Evolutionary conservation across 2,329 filamentous ascomycete genomes (phyloP).

Genomic region (Verticillium albo-atrum): DNA sequence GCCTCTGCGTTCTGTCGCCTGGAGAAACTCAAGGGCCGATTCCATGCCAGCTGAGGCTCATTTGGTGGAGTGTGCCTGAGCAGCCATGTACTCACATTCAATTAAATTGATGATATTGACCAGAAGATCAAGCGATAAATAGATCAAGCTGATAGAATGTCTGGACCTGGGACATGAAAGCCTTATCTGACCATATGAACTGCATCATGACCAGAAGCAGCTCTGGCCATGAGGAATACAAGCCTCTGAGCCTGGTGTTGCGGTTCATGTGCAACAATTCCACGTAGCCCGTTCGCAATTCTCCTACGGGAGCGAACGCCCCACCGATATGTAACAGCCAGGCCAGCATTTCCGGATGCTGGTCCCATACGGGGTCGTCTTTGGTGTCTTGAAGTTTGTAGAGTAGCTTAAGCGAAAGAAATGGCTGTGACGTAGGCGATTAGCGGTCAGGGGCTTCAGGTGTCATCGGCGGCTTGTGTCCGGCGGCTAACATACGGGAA

Average conservation of each 20-base stretch:
- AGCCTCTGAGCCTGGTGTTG: slow-evolving; percentile 5
- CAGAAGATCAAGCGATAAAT: no score
- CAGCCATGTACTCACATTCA: no score
- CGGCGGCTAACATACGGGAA: slow-evolving; percentile 28
- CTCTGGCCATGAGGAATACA: slow-evolving; percentile 24
- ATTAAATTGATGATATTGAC: no score
- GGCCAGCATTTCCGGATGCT: slow-evolving; percentile 23
- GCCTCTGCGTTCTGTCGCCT: no score
- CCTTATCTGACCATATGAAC: slow-evolving; percentile 35
- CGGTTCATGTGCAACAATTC: slow-evolving; percentile 17
- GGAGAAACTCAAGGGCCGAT: no score
- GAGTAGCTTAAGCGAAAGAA: slow-evolving; percentile 26
- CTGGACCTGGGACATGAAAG: slow-evolving; percentile 23
- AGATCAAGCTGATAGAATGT: no score
- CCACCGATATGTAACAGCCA: slow-evolving; percentile 34
- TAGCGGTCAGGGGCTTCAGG: background rate
- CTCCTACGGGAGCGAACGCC: slow-evolving; percentile 25
- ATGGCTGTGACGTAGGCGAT: slow-evolving; percentile 16
- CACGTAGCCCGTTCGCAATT: slow-evolving; percentile 22
- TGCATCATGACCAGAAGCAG: slow-evolving; percentile 22
- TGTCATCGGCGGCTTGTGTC: background rate
- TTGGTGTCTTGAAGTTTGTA: slow-evolving; percentile 21
- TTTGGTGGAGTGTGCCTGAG: no score
- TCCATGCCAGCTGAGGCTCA: no score
- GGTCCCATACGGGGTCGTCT: slow-evolving; percentile 25